A percentile compares a stretch with the other conserved stretches of the same genome.
Conservation (phyloP, 768 basidiomycete species). For the Sporobolomyces phaffii region DNA sequence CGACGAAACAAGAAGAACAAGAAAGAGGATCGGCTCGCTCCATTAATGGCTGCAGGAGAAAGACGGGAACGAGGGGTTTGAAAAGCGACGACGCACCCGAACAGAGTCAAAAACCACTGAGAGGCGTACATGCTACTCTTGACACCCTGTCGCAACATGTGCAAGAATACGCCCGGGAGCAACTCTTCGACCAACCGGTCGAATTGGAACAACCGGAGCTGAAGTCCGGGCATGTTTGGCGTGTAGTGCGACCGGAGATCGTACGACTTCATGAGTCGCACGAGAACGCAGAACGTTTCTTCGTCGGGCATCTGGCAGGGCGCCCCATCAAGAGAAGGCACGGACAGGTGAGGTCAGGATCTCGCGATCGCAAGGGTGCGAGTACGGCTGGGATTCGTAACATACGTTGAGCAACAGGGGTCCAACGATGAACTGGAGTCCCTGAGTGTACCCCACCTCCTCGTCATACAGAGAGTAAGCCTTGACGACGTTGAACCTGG, state of each 20-base stretch:
- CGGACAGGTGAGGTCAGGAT: background rate
- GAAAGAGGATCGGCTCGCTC: too few relatives aligned
- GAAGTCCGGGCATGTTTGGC: conserved; percentile 98
- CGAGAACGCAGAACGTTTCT: conserved; percentile 92
- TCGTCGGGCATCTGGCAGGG: conserved; percentile 99
- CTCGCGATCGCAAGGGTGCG: too few relatives aligned
- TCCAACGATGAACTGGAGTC: conserved; percentile 91
- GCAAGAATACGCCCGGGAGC: conserved; percentile 83
- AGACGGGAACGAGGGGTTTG: too few relatives aligned
- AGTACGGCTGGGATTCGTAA: too few relatives aligned
- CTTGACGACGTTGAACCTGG: conserved; percentile 82
- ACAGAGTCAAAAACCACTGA: conserved; percentile 97
- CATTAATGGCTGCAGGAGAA: too few relatives aligned
- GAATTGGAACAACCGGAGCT: conserved; percentile 83
- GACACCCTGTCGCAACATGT: conserved; percentile 86
- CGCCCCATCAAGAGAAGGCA: background rate
- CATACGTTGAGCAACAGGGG: conserved; percentile 80
- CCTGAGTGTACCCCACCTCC: conserved; percentile 96
- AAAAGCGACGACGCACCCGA: conserved; percentile 61
- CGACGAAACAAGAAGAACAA: too few relatives aligned
- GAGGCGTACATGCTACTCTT: conserved; percentile 98
- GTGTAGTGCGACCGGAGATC: conserved; percentile 92
- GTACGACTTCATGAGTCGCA: conserved; percentile 92
- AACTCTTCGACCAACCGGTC: conserved; percentile 90
- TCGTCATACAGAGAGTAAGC: conserved; percentile 84